Evolutionary conservation across 108 stramenopile species (phyloP).

Genomic region (Ochromonas danica): DNA sequence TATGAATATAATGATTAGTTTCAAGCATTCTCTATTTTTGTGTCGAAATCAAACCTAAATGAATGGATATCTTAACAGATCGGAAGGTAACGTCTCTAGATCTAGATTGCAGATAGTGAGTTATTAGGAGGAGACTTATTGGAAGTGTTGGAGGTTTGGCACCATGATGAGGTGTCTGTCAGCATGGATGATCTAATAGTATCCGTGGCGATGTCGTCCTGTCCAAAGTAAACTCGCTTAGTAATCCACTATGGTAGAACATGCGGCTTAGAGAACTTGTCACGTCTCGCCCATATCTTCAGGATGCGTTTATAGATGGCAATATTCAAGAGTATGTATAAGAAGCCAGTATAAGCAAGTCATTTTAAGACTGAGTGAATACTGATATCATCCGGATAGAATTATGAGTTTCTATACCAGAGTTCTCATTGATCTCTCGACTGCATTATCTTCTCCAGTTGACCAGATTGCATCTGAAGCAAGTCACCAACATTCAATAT

Average conservation of each 20-base stretch:
- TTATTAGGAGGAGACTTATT: no score
- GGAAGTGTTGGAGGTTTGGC: no score
- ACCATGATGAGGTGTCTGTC: no score
- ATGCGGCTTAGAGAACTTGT: conserved; percentile 15
- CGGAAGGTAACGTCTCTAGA: no score
- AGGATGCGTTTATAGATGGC: conserved; percentile 15
- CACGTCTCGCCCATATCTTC: conserved; percentile 13
- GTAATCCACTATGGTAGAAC: conserved; percentile 15
- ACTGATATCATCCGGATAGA: conserved; percentile 15
- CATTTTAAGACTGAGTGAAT: conserved; percentile 17
- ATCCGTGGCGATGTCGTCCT: no score
- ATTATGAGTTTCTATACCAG: conserved; percentile 17
- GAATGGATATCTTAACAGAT: no score
- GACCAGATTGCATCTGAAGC: conserved; percentile 14
- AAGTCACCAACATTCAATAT: conserved; percentile 17
- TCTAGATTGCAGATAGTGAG: no score
- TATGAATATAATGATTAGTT: no score
- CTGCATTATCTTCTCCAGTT: conserved; percentile 15
- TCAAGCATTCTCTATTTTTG: no score
- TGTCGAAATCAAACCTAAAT: no score
- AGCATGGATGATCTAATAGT: no score
- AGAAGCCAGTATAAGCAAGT: no score
- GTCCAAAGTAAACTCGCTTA: conserved; percentile 16
- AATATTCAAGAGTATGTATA: conserved; percentile 17
- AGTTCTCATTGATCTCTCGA: conserved; percentile 15